Evolutionary conservation across 768 basidiomycete species (phyloP).

Genomic region (Pleurotus cornucopiae): DNA sequence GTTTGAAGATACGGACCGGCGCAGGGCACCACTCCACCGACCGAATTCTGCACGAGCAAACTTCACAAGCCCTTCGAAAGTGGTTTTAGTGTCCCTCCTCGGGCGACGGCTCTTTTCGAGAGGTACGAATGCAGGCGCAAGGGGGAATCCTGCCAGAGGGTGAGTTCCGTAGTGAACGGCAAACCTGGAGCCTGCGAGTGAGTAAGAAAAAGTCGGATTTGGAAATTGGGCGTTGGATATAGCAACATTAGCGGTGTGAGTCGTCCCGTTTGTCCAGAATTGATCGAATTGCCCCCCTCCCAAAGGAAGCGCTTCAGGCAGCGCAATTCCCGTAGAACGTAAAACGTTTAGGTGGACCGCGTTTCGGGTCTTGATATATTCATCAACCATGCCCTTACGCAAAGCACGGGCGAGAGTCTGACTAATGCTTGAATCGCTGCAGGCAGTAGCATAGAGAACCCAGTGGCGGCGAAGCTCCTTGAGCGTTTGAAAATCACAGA

Average conservation of each 20-base stretch:
- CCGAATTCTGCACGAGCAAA: constrained; percentile 19
- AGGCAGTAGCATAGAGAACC: constrained; percentile 19
- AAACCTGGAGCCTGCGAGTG: constrained; percentile 24
- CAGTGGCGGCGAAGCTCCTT: constrained; percentile 26
- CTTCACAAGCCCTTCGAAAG: constrained; percentile 15
- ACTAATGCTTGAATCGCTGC: neutral
- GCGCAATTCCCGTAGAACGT: neutral
- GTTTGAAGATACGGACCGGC: constrained; percentile 8
- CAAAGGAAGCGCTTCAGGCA: neutral
- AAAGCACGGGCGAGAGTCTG: neutral
- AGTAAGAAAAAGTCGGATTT: constrained; percentile 33
- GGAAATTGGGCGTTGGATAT: constrained; percentile 19
- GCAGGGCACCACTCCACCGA: constrained; percentile 27
- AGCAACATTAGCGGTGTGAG: constrained; percentile 14
- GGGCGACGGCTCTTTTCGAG: constrained; percentile 1
- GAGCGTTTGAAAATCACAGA: constrained; percentile 26
- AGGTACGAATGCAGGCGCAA: constrained; percentile 19
- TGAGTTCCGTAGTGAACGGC: constrained; percentile 28
- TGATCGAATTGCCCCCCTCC: neutral
- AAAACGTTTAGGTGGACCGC: neutral
- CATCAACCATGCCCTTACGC: neutral
- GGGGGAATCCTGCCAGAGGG: constrained; percentile 27
- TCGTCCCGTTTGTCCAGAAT: constrained; percentile 30
- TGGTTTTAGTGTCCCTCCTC: neutral
- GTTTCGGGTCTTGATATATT: neutral